A percentile compares a stretch with the other conserved stretches of the same genome.
Conservation (phyloP, 2,329 filamentous ascomycete genomes). For the Corniculantispora saksenae region DNA sequence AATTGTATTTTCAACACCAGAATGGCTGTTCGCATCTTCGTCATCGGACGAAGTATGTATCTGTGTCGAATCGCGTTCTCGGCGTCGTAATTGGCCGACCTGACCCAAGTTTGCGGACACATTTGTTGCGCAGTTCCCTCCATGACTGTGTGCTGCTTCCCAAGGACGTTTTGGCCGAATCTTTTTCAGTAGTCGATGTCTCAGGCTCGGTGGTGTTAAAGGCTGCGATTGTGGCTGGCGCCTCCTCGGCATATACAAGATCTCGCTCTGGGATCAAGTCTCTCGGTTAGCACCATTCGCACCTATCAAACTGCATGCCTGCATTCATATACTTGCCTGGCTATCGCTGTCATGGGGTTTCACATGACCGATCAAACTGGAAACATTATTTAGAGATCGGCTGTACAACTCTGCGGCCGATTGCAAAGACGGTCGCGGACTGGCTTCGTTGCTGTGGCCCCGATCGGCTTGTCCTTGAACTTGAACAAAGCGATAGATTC, state of each 20-base stretch:
- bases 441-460: conserved; percentile 3
- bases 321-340: not conserved
- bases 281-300: not conserved
- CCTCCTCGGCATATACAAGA: not conserved
- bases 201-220: conserved; percentile 26
- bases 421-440: not conserved
- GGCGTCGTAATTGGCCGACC: conserved; percentile 17
- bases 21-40: conserved; percentile 23
- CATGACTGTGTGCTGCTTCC: conserved; percentile 26
- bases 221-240: conserved; percentile 27
- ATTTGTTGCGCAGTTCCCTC: not conserved
- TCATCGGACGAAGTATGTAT: conserved; percentile 26
- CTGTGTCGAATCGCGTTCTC: conserved; percentile 29
- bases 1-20: conserved; percentile 25
- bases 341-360: not conserved
- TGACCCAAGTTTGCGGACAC: not conserved
- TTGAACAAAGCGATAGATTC: not conserved
- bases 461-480: not conserved
- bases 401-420: not conserved
- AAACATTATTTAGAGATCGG: conserved; percentile 14
- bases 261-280: conserved; percentile 7
- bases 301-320: not conserved
- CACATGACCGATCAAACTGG: not conserved
- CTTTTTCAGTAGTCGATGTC: conserved; percentile 26
- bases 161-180: conserved; percentile 30